These are phyloP conservation scores for Fusarium camptoceras DNA, from an alignment of 2,329 filamentous ascomycete species.

Conservation along the genomic window DNA sequence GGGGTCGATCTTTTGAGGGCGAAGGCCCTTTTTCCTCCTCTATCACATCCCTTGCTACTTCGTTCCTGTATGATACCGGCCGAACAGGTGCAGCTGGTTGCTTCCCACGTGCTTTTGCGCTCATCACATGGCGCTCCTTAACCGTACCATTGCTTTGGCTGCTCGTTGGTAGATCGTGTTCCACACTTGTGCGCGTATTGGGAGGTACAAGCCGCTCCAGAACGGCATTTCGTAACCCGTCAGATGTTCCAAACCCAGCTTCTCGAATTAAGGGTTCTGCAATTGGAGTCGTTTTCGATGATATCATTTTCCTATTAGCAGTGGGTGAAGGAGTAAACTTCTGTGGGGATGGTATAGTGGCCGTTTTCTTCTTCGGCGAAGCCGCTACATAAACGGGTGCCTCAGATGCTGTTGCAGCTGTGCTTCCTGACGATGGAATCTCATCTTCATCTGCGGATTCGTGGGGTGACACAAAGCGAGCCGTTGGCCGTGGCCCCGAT, in stretches of 20 bases:
- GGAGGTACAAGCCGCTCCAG: slow-evolving; percentile 44
- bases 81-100: slow-evolving; percentile 51
- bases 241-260: slow-evolving; percentile 35
- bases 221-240: slow-evolving; percentile 41
- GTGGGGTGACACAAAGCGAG: slow-evolving; percentile 69
- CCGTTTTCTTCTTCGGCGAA: slow-evolving; percentile 48
- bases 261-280: slow-evolving; percentile 52
- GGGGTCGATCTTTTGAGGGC: slow-evolving; percentile 21
- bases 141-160: slow-evolving; percentile 15
- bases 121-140: slow-evolving; percentile 44
- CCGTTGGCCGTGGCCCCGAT: slow-evolving; percentile 67
- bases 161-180: slow-evolving; percentile 2
- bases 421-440: slow-evolving; percentile 57
- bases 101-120: slow-evolving; percentile 63
- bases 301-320: slow-evolving; percentile 59
- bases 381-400: slow-evolving; percentile 45
- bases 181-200: slow-evolving; percentile 44
- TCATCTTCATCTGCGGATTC: slow-evolving; percentile 60
- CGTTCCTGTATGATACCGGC: slow-evolving; percentile 29
- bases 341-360: slow-evolving; percentile 43
- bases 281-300: slow-evolving; percentile 53
- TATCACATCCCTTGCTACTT: slow-evolving; percentile 10
- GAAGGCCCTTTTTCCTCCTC: slow-evolving; percentile 11
- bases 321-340: slow-evolving; percentile 59
- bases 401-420: slow-evolving; percentile 49